Evolutionary conservation across 768 basidiomycete genomes (phyloP).

Genomic region (Boletus rufocinnamomeus): DNA sequence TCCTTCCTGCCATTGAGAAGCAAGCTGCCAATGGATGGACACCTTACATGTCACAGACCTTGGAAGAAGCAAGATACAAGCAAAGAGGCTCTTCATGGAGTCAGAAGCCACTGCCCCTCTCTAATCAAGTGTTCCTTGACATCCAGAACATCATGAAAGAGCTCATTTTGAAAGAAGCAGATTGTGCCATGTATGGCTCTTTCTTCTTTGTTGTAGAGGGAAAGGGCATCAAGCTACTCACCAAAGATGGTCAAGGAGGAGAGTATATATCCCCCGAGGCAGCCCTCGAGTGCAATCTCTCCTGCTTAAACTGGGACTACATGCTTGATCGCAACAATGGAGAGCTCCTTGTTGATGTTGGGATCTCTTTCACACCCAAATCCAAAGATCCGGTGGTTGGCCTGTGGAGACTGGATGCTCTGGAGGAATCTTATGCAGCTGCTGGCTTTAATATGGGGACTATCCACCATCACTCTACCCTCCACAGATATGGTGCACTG

Average conservation of each 20-base stretch:
- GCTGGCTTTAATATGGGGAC: neutral
- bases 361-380: neutral
- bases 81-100: neutral
- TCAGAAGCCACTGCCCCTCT: neutral
- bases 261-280: neutral
- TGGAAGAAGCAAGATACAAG: conserved; percentile 10
- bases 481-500: conserved; percentile 8
- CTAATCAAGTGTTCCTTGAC: neutral
- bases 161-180: neutral
- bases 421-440: conserved; percentile 12
- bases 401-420: conserved; percentile 9
- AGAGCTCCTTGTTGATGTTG: conserved; percentile 5
- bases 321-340: conserved; percentile 6
- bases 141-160: neutral
- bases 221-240: conserved; percentile 19
- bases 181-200: conserved; percentile 4
- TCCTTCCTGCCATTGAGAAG: neutral
- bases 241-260: conserved; percentile 4
- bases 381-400: conserved; percentile 1
- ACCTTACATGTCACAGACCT: neutral
- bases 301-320: conserved; percentile 9
- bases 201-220: conserved; percentile 18
- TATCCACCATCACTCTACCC: conserved; percentile 11
- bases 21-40: neutral
- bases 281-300: neutral